Conservation (phyloP, 2,329 filamentous ascomycete genomes). For the Dissoconium aciculare region DNA sequence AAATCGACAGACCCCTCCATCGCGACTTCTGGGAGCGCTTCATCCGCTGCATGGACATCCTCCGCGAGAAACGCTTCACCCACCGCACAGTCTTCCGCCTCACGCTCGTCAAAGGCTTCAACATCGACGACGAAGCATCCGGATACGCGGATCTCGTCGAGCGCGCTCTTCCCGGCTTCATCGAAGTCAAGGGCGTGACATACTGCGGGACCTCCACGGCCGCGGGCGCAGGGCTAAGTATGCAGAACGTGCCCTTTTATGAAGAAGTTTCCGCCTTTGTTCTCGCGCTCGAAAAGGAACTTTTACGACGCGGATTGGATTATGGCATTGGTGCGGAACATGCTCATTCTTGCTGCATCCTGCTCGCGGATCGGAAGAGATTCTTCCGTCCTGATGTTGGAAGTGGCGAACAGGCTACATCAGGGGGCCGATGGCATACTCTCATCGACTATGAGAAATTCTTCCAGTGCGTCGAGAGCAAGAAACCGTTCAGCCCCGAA, state of each 20-base stretch:
- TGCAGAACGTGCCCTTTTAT: conserved; percentile 96
- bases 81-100: conserved; percentile 91
- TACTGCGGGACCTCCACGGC: conserved; percentile 87
- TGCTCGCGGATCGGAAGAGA: conserved; percentile 61
- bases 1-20: conserved; percentile 83
- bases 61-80: conserved; percentile 65
- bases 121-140: conserved; percentile 80
- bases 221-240: conserved; percentile 73
- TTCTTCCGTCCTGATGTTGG: conserved; percentile 42
- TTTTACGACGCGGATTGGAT: conserved; percentile 53
- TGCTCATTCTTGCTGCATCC: conserved; percentile 81
- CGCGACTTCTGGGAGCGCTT: conserved; percentile 97
- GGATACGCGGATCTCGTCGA: conserved; percentile 85
- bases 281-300: conserved; percentile 52
- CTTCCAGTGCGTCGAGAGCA: conserved; percentile 66
- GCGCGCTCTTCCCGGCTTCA: conserved; percentile 72
- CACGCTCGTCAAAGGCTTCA: conserved; percentile 95
- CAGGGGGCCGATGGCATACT: conserved; percentile 77
- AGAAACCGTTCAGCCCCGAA: conserved; percentile 56
- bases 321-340: conserved; percentile 95
- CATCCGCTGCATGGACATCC: conserved; percentile 75
- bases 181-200: conserved; percentile 93
- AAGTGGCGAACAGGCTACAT: conserved; percentile 38
- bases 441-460: conserved; percentile 81
- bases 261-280: conserved; percentile 78